These are phyloP conservation scores for Luffa acutangula DNA, from an alignment of 306 rosid species.

Conservation along the genomic window DNA sequence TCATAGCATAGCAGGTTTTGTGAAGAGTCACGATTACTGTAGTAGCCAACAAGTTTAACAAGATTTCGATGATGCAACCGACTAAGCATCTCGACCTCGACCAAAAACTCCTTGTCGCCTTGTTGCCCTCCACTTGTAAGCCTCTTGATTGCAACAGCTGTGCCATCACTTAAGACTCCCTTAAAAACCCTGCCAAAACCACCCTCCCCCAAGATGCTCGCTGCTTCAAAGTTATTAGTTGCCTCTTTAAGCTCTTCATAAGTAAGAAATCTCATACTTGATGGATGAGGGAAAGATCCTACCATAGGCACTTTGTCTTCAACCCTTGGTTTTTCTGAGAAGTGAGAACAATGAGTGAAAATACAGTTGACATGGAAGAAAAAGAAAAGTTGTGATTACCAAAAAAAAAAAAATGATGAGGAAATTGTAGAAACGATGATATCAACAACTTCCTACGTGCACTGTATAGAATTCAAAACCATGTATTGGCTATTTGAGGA, in stretches of 20 bases:
- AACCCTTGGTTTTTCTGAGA: conserved; percentile 56
- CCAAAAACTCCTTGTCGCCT: conserved; percentile 87
- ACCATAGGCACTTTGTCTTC: conserved; percentile 31
- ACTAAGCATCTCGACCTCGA: conserved; percentile 98
- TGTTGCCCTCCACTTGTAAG: conserved; percentile 92
- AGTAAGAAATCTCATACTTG: conserved; percentile 83
- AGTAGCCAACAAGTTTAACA: conserved; percentile 89
- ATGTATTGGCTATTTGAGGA: background rate
- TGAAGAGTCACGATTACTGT: conserved; percentile 67
- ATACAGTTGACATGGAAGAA: background rate
- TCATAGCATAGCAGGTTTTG: conserved; percentile 95
- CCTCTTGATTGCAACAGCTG: conserved; percentile 92
- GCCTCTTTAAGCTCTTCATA: conserved; percentile 94
- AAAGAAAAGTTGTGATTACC: background rate
- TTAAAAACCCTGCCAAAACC: conserved; percentile 89
- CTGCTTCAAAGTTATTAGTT: conserved; percentile 80
- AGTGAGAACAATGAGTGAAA: conserved; percentile 14
- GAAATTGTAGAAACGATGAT: background rate
- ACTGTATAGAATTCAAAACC: background rate
- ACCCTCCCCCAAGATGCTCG: conserved; percentile 87
- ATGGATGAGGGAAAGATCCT: conserved; percentile 76
- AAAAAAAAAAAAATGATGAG: background rate
- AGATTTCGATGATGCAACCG: conserved; percentile 96
- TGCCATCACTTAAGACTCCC: conserved; percentile 89
- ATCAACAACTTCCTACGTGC: background rate